Evolutionary conservation across 106 monocot genomes (phyloP).

Genomic region (Posidonia australis): DNA sequence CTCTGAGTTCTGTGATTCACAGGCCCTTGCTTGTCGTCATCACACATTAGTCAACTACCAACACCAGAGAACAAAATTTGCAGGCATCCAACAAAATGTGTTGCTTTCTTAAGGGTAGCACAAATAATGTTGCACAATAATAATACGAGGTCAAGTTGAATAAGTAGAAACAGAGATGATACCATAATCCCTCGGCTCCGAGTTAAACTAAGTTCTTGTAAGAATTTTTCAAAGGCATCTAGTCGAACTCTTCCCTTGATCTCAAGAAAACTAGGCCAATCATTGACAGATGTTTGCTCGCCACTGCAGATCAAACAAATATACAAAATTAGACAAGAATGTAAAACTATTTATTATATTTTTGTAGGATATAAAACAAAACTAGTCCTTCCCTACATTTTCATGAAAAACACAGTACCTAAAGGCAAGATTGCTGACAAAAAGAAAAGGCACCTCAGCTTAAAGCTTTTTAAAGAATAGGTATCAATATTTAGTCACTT

Average conservation of each 20-base stretch:
- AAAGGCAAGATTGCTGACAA: too few relatives aligned
- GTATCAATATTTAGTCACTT: too few relatives aligned
- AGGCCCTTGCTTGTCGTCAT: not conserved
- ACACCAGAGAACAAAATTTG: not conserved
- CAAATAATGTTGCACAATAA: not conserved
- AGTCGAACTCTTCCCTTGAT: slow-evolving; percentile 86
- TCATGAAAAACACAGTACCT: too few relatives aligned
- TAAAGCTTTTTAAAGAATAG: too few relatives aligned
- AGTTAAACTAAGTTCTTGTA: slow-evolving; percentile 68
- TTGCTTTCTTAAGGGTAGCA: not conserved
- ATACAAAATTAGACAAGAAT: not conserved
- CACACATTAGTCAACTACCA: not conserved
- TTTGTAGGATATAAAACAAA: not conserved
- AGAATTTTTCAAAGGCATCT: slow-evolving; percentile 82
- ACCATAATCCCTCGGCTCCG: slow-evolving; percentile 85
- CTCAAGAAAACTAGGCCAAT: slow-evolving; percentile 75
- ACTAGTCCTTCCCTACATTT: not conserved
- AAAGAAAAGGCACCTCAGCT: too few relatives aligned
- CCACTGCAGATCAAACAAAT: slow-evolving; percentile 45
- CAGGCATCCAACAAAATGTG: not conserved
- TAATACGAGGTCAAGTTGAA: not conserved
- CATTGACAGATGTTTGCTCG: slow-evolving; percentile 55
- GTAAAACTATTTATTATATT: not conserved
- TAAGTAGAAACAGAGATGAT: slow-evolving; percentile 5
- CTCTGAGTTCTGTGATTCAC: not conserved